Base-by-base conservation (phyloP, 2,329 filamentous ascomycete species). In the Verticillium zaregamsianum region DNA sequence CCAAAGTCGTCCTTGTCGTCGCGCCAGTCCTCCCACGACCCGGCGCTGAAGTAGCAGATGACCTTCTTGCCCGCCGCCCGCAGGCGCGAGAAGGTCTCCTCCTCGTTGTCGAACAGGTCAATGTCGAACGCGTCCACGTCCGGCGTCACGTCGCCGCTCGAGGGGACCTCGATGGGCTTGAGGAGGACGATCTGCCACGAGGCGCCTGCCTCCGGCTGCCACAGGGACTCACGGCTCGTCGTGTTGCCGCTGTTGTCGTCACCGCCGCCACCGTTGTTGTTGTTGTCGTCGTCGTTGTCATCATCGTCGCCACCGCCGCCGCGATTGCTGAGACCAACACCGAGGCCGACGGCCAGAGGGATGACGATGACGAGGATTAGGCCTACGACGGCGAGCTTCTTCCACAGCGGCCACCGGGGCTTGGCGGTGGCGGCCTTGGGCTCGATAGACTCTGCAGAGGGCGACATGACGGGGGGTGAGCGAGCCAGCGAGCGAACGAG, bases 41-140 rank as follows among this genome's bases (percentile, higher is more conserved):
- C 90, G 0, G 87, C 88, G 59, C 86, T 89, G 76, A 92, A 92
- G 74, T 92, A 92, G 77, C 90, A 92, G 62, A 92, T 87, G 60
- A 91, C 84, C 64, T 83, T 86, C 69, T 84, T 84, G 9, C 81
- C 82, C 6, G 76, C 72, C 58, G 82, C 84, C 61, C 81, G 77
- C 71, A 88, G 86, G 14, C 87, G 76, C 63, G 86, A 79, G 62
- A 90, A 70, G 2, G 72, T 72, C 15, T 65, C 59, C 2, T 61
- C 64, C 31, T 69, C 59, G 66, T 77, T 86, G 70, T 89, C 86
- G 71, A 83, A 89, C 55, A 89, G 73, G 14, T 82, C 77, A 0
- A 87, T 59, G 63, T 77, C 75, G 62, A 70, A 77, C 52, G 89
- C 76, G 5, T 78, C 74, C 0, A 86, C 83, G 64, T 88, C 76